Percentiles rank a stretch among this genome's conserved stretches.
These are phyloP conservation scores for Mortierella sp. DNA, from an alignment of 371 early-diverging fungal species.

Conservation along the genomic window DNA sequence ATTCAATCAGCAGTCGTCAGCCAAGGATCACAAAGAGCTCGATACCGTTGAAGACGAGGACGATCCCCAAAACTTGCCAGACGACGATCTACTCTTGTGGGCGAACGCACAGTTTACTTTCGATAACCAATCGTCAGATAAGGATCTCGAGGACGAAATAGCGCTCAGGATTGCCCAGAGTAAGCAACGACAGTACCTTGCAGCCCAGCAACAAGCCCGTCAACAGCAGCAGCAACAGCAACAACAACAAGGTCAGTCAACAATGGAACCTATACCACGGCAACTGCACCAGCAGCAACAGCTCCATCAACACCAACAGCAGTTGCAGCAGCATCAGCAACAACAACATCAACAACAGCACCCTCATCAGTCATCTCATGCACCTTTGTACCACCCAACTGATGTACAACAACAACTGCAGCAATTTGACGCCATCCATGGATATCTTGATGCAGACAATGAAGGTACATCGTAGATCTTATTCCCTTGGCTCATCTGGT, in stretches of 20 bases:
- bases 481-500: not conserved
- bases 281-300: constrained; percentile 19
- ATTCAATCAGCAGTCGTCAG: constrained; percentile 26
- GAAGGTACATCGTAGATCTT: constrained; percentile 25
- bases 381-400: constrained; percentile 25
- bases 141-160: constrained; percentile 44
- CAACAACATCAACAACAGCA: constrained; percentile 5
- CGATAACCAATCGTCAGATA: constrained; percentile 61
- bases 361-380: constrained; percentile 19
- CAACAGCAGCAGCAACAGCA: constrained; percentile 8
- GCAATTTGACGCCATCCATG: constrained; percentile 55
- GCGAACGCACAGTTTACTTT: constrained; percentile 80
- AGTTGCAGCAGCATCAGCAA: constrained; percentile 19
- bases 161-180: constrained; percentile 41
- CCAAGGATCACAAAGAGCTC: not conserved
- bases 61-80: constrained; percentile 46
- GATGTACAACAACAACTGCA: constrained; percentile 37
- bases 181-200: constrained; percentile 35
- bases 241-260: not conserved
- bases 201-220: constrained; percentile 25
- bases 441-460: constrained; percentile 42
- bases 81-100: constrained; percentile 75
- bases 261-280: constrained; percentile 7
- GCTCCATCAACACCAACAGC: constrained; percentile 9
- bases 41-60: constrained; percentile 21